Conservation (phyloP, 352 stramenopile species). For the Phytophthora chlamydospora region DNA sequence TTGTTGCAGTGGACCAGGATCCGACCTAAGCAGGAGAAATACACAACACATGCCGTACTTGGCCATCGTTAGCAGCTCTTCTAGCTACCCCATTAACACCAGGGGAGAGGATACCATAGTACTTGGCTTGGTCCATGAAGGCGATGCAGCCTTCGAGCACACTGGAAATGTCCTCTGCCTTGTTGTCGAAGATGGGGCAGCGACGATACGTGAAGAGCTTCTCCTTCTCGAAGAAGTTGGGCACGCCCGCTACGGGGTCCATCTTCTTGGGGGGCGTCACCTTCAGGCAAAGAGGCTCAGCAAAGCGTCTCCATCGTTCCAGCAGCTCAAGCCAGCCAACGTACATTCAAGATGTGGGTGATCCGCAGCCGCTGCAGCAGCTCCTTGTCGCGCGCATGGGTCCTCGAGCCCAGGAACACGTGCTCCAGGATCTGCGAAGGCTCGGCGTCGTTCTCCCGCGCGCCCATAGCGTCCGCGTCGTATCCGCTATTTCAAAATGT, state of each 20-base stretch:
- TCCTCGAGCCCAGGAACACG: constrained; percentile 72
- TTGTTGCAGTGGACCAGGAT: constrained; percentile 94
- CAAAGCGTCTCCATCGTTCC: no score
- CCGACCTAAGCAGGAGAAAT: constrained; percentile 48
- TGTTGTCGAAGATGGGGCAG: constrained; percentile 91
- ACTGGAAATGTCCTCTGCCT: constrained; percentile 86
- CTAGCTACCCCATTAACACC: background rate
- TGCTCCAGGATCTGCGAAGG: constrained; percentile 73
- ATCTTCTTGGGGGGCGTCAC: constrained; percentile 79
- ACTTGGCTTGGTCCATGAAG: constrained; percentile 93
- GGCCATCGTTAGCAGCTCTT: constrained; percentile 38
- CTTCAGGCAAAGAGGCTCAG: constrained; percentile 33
- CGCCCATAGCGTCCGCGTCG: constrained; percentile 8
- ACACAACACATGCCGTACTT: constrained; percentile 40
- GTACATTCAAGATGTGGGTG: constrained; percentile 86
- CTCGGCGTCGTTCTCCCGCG: constrained; percentile 34
- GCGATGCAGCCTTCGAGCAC: constrained; percentile 83
- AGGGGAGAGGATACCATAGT: constrained; percentile 79
- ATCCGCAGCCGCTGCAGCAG: constrained; percentile 65
- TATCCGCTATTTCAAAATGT: constrained; percentile 3
- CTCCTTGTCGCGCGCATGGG: constrained; percentile 70
- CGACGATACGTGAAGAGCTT: constrained; percentile 78
- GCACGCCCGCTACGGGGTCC: constrained; percentile 85
- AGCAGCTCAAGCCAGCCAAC: background rate
- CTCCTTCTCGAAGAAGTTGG: constrained; percentile 93